Evolutionary conservation across 805 yeast species (phyloP).

Genomic region (Suhomyces xylopsoci): DNA sequence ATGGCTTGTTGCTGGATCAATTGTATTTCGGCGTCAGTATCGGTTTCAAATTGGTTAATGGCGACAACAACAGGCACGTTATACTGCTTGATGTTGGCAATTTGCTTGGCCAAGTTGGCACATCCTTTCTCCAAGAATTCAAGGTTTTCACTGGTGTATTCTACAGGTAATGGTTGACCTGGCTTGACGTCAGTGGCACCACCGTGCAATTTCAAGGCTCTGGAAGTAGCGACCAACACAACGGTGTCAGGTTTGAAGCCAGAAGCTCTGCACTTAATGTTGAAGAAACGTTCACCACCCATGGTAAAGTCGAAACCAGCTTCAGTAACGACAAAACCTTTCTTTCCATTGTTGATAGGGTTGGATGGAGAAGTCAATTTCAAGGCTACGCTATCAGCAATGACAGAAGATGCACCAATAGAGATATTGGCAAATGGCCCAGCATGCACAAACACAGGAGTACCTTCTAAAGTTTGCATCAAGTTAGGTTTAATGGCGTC

Average conservation of each 20-base stretch:
- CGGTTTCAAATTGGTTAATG: constrained; percentile 82
- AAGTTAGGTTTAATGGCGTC: constrained; percentile 82
- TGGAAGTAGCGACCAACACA: constrained; percentile 90
- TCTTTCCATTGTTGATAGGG: constrained; percentile 42
- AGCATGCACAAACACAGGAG: constrained; percentile 84
- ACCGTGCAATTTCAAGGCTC: constrained; percentile 96
- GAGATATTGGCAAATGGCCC: constrained; percentile 89
- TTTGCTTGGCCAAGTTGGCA: constrained; percentile 87
- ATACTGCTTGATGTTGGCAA: constrained; percentile 75
- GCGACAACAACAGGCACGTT: constrained; percentile 95
- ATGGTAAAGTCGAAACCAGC: constrained; percentile 89
- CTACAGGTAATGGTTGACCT: constrained; percentile 81
- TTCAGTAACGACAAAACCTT: constrained; percentile 80
- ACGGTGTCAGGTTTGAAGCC: constrained; percentile 87
- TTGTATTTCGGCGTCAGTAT: constrained; percentile 75
- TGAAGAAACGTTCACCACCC: constrained; percentile 88
- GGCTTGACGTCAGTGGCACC: constrained; percentile 97
- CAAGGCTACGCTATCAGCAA: constrained; percentile 80
- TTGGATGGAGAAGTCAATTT: constrained; percentile 59
- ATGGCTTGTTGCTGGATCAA: constrained; percentile 76
- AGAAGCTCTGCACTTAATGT: constrained; percentile 90
- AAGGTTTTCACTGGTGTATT: constrained; percentile 75
- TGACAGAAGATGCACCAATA: constrained; percentile 79
- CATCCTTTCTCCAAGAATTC: constrained; percentile 77
- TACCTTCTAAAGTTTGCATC: constrained; percentile 87